Evolutionary conservation across 768 basidiomycete species (phyloP), one percentile per base, ranked within the genome.

Genomic region (Tylopilus rubrobrunneus): DNA sequence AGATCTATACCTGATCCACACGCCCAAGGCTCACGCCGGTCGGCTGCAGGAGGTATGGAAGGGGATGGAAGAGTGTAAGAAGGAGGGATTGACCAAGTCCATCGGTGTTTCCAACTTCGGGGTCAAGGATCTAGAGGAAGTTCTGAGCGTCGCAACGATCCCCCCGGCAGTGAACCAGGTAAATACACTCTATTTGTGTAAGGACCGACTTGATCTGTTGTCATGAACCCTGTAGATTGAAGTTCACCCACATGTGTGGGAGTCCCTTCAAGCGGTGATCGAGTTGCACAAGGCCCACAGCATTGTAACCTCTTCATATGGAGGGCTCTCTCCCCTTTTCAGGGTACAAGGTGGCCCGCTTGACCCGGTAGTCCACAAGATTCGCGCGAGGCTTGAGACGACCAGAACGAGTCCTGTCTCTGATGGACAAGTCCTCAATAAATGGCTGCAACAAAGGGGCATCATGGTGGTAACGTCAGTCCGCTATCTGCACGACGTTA

Each of bases 251-350:
- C 33, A 33, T 14, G 55, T 39, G 19, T 57, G 39, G 43, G 8
- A 57, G 44, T 57, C 48, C 15, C 15, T 58, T 52, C 33, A 42
- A 31, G 27, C 48, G 28, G 21, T 39, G 44, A 41, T 51, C 14
- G 44, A 36, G 21, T 21, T 57, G 37, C 48, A 51, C 29, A 40
- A 45, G 36, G 8, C 43, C 29, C 43, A 45, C 12, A 10, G 34
- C 39, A 45, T 57, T 12, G 54, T 49, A 33, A 56, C 42, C 6
- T 33, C 46, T 33, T 56, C 54, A 7, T 56, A 48, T 34, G 37
- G 15, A 27, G 42, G 55, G 21, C 37, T 46, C 21, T 52, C 28
- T 29, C 31, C 45, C 40, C 36, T 45, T 34, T 48, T 55, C 33
- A 42, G 36, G n/a, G 36, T 23, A 15, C 43, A 33, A 36, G 25